A percentile compares a stretch with the other conserved stretches of the same genome.
phyloP scores from a whole-genome alignment of 2,329 filamentous ascomycete genomes.

The Colletotrichum cereale region DNA sequence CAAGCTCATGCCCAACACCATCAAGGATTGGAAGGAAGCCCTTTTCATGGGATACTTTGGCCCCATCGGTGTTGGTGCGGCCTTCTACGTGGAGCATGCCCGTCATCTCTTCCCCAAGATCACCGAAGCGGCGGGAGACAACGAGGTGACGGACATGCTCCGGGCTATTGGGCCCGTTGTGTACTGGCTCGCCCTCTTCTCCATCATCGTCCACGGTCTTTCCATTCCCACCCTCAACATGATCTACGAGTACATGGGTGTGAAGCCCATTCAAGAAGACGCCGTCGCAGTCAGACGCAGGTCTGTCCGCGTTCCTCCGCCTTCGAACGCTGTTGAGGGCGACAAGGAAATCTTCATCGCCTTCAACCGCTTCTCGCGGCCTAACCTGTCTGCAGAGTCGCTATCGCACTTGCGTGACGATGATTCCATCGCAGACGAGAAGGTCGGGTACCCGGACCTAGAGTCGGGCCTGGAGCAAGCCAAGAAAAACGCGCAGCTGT shows the following conservation, averaged over 20 bases:
- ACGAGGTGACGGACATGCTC: slow-evolving; percentile 51
- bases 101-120: slow-evolving; percentile 55
- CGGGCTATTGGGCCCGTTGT: slow-evolving; percentile 54
- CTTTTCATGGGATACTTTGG: slow-evolving; percentile 78
- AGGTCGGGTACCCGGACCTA: slow-evolving; percentile 20
- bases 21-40: slow-evolving; percentile 68
- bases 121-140: slow-evolving; percentile 49
- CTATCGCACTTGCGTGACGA: slow-evolving; percentile 6
- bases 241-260: slow-evolving; percentile 53
- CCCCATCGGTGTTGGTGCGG: slow-evolving; percentile 80
- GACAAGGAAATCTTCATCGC: slow-evolving; percentile 56
- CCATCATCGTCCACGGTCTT: slow-evolving; percentile 60
- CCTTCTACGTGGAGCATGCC: slow-evolving; percentile 76
- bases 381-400: slow-evolving; percentile 40
- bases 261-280: slow-evolving; percentile 58
- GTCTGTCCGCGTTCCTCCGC: slow-evolving; percentile 52
- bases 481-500: background rate
- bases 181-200: slow-evolving; percentile 57
- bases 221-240: slow-evolving; percentile 59
- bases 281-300: slow-evolving; percentile 54
- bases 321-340: slow-evolving; percentile 54
- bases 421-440: slow-evolving; percentile 22
- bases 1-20: slow-evolving; percentile 65
- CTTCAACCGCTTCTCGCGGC: slow-evolving; percentile 62
- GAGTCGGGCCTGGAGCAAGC: slow-evolving; percentile 21